A percentile compares a stretch with the other conserved stretches of the same genome.
These are phyloP conservation scores for Trametes polyzona DNA, from an alignment of 1,284 basidiomycete species.

Conservation along the genomic window DNA sequence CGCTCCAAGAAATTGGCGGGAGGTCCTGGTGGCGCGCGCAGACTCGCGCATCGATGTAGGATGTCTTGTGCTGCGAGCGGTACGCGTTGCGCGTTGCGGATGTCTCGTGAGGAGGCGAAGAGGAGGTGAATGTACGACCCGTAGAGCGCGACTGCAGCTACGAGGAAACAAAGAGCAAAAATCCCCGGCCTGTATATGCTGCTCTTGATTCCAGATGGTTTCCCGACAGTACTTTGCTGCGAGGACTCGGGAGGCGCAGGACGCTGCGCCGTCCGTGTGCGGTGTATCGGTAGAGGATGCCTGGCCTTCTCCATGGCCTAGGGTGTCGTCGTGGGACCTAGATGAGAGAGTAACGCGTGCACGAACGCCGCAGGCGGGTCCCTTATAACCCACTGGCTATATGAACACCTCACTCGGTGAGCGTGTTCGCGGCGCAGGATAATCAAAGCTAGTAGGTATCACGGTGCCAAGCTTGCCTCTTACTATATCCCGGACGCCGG, in stretches of 20 bases:
- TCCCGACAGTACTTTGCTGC: no score
- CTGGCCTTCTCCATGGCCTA: neutral
- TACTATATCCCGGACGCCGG: neutral
- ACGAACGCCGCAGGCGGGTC: neutral
- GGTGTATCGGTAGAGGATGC: neutral
- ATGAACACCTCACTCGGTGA: slow-evolving; percentile 19
- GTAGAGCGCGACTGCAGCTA: slow-evolving; percentile 27
- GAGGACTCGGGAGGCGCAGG: neutral
- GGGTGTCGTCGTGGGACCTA: no score
- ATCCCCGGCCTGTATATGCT: slow-evolving; percentile 5
- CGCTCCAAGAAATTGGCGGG: slow-evolving; percentile 56
- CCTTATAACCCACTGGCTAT: slow-evolving; percentile 18
- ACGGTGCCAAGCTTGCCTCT: neutral
- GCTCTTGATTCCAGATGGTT: neutral
- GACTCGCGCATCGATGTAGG: slow-evolving; percentile 49
- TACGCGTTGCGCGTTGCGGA: slow-evolving; percentile 29
- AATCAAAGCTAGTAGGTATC: neutral
- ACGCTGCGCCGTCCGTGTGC: neutral
- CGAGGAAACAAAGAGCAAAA: slow-evolving; percentile 22
- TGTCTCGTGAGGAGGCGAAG: slow-evolving; percentile 1
- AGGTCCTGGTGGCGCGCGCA: slow-evolving; percentile 50
- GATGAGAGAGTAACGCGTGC: no score
- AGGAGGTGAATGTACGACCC: slow-evolving; percentile 23
- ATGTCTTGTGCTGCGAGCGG: slow-evolving; percentile 51
- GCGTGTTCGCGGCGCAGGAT: slow-evolving; percentile 14